Evolutionary conservation across 2,329 filamentous ascomycete genomes (phyloP).

Genomic region (Venturia aucupariae): DNA sequence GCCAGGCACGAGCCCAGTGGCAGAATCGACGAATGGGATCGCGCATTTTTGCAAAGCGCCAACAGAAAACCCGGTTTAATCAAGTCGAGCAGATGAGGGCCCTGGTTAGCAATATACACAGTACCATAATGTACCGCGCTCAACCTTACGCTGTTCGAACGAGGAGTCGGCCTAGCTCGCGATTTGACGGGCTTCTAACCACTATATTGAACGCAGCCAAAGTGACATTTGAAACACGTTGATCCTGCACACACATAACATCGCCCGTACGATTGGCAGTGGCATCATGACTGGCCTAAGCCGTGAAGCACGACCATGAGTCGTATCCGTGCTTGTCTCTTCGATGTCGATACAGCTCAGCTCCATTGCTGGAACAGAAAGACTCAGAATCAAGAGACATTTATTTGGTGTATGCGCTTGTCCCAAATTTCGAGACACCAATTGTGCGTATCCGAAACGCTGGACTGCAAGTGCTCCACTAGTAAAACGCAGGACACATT

Average conservation of each 20-base stretch:
- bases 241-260: not conserved
- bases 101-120: not conserved
- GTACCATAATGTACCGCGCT: not conserved
- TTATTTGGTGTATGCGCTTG: not conserved
- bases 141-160: not conserved
- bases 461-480: not conserved
- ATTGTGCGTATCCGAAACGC: not conserved
- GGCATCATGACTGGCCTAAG: not conserved
- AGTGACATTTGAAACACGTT: not conserved
- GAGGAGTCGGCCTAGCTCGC: not conserved
- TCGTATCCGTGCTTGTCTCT: not conserved
- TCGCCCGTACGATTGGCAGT: not conserved
- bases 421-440: not conserved
- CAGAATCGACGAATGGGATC: not conserved
- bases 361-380: not conserved
- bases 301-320: not conserved
- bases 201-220: slow-evolving; percentile 6
- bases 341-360: not conserved
- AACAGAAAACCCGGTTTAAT: not conserved
- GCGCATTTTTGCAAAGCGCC: not conserved
- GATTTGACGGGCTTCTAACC: not conserved
- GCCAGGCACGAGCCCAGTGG: not conserved
- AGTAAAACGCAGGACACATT: not conserved
- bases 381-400: not conserved
- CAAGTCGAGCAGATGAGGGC: not conserved